These are phyloP conservation scores for Globisporangium takayamanum DNA, from an alignment of 352 stramenopile genomes.

Conservation along the genomic window DNA sequence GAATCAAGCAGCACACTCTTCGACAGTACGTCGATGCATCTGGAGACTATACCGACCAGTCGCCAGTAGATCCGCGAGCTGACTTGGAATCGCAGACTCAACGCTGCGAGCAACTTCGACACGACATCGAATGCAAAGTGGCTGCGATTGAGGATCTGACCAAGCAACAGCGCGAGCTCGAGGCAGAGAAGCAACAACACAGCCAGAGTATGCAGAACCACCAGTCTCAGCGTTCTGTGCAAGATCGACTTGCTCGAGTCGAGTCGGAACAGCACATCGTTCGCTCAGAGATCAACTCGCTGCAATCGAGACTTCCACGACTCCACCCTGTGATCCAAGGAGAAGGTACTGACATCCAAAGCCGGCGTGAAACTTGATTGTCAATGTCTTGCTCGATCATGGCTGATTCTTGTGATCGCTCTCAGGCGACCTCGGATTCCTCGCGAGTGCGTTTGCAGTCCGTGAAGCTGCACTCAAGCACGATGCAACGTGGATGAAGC, in stretches of 20 bases:
- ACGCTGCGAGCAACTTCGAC: not conserved
- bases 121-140: not conserved
- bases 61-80: not conserved
- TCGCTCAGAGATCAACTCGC: not conserved
- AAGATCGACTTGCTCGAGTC: not conserved
- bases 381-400: too few relatives aligned
- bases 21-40: not conserved
- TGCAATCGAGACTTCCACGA: not conserved
- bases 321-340: not conserved
- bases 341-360: not conserved
- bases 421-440: not conserved
- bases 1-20: not conserved
- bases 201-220: not conserved
- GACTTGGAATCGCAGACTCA: not conserved
- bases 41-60: too few relatives aligned
- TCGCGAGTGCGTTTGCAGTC: not conserved
- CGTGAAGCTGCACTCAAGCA: not conserved
- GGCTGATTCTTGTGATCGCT: not conserved
- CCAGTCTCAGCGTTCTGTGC: not conserved
- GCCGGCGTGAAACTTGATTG: not conserved
- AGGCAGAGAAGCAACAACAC: not conserved
- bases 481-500: conserved; percentile 5
- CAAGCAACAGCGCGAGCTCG: not conserved
- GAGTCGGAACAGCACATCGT: not conserved
- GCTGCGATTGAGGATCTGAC: not conserved